phyloP scores from a whole-genome alignment of 2,329 filamentous ascomycete genomes.

The Aspergillus sp. region DNA sequence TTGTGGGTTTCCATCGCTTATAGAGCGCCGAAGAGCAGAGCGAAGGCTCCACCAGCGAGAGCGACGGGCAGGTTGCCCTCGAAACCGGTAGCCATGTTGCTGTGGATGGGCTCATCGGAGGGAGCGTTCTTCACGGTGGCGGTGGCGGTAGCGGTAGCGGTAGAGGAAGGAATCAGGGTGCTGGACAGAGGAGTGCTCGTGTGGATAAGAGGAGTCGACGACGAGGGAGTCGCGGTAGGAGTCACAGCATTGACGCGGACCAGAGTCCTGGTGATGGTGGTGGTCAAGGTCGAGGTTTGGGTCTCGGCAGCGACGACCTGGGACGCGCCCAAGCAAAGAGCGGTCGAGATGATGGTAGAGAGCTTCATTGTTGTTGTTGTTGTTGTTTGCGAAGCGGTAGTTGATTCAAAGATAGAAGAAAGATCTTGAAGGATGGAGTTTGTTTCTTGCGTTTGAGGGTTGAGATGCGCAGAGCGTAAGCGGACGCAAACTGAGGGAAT shows the following conservation, averaged over 20 bases:
- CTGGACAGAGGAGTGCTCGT: constrained; percentile 22
- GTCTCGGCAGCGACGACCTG: constrained; percentile 29
- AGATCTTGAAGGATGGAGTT: constrained; percentile 4
- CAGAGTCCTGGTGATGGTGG: constrained; percentile 45
- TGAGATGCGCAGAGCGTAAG: background rate
- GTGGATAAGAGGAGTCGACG: constrained; percentile 29
- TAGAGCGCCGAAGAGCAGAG: constrained; percentile 36
- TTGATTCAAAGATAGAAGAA: background rate
- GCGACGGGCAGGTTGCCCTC: constrained; percentile 29
- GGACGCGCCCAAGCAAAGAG: constrained; percentile 35
- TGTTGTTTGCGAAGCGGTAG: constrained; percentile 3
- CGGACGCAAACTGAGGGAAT: constrained; percentile 10
- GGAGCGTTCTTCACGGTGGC: constrained; percentile 11
- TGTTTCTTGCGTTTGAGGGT: background rate
- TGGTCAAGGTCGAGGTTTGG: constrained; percentile 27
- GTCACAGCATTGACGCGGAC: constrained; percentile 44
- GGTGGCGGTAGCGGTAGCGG: constrained; percentile 10
- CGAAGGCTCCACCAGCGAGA: constrained; percentile 39
- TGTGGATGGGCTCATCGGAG: constrained; percentile 18
- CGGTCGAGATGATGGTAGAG: constrained; percentile 30
- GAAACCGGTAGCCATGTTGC: constrained; percentile 20
- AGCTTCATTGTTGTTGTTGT: constrained; percentile 38
- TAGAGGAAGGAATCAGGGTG: constrained; percentile 11
- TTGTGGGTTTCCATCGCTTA: constrained; percentile 21
- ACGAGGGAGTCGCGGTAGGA: constrained; percentile 21